phyloP scores from a whole-genome alignment of 1,139 yeast species.

The Yamadazyma siamensis region DNA sequence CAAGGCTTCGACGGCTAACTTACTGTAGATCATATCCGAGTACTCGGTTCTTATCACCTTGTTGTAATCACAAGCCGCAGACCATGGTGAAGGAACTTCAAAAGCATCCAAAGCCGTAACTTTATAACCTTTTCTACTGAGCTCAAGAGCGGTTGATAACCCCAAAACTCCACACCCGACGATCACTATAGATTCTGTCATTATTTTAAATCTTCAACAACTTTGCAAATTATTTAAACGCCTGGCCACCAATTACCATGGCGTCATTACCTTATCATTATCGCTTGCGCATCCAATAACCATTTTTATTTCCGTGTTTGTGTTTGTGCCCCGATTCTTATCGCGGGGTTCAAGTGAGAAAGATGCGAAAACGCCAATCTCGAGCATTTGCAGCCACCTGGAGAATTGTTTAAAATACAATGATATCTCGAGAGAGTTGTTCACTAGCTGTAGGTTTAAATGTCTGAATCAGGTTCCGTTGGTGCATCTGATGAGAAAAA shows the following conservation, averaged over 20 bases:
- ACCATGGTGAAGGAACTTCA: conserved; percentile 43
- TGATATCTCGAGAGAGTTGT: no score
- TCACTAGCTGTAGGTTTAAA: no score
- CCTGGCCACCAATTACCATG: no score
- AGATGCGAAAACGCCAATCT: no score
- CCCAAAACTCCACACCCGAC: conserved; percentile 23
- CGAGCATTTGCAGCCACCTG: no score
- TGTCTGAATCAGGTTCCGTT: no score
- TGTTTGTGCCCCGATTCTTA: no score
- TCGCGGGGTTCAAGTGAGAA: no score
- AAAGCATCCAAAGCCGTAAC: conserved; percentile 31
- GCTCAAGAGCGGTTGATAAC: conserved; percentile 17
- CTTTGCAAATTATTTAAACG: no score
- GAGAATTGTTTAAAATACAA: no score
- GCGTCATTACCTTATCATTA: no score
- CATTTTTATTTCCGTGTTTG: conserved; percentile 1
- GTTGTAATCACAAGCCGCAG: conserved; percentile 49
- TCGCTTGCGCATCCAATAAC: conserved; percentile 2
- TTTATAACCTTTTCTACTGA: conserved; percentile 13
- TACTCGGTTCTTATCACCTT: conserved; percentile 47
- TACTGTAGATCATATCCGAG: conserved; percentile 30
- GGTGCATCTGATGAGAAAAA: no score
- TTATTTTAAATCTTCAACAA: conserved; percentile 2
- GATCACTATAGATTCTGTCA: conserved; percentile 14
- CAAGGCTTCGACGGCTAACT: conserved; percentile 39